phyloP scores from a whole-genome alignment of 225 moss, liverwort and hornwort species.

The Pseudisothecium myosuroides region DNA sequence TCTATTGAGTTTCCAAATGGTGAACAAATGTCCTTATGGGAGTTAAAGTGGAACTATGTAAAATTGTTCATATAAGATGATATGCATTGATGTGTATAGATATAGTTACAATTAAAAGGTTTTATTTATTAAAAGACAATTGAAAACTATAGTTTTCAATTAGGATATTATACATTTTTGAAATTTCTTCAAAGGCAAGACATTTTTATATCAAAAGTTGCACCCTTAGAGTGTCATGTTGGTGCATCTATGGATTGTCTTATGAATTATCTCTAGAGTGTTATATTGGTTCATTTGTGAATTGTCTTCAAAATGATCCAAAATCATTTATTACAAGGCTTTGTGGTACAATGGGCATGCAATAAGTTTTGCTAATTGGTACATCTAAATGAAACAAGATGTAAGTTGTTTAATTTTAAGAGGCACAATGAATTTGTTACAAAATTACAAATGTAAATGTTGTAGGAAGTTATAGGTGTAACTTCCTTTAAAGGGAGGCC shows the following conservation, averaged over 20 bases:
- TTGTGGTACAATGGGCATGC: too few relatives aligned
- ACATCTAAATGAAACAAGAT: background rate
- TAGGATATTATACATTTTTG: too few relatives aligned
- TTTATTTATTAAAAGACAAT: background rate
- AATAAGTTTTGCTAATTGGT: background rate
- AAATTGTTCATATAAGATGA: background rate
- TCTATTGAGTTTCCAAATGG: background rate
- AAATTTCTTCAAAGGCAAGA: too few relatives aligned
- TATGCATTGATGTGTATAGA: background rate
- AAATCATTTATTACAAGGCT: background rate
- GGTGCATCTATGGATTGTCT: background rate
- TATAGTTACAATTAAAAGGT: background rate
- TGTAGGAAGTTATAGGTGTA: background rate
- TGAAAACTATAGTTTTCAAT: background rate
- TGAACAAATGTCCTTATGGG: background rate
- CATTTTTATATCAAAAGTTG: background rate
- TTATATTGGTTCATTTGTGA: background rate
- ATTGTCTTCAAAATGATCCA: background rate
- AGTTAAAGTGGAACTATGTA: background rate
- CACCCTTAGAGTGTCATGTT: background rate
- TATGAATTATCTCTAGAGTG: background rate
- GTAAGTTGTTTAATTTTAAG: background rate
- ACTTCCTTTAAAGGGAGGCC: background rate
- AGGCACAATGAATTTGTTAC: too few relatives aligned
- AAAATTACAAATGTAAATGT: background rate